phyloP scores from a whole-genome alignment of 1,139 yeast species.

The Cylindricascospora bacillispora region DNA sequence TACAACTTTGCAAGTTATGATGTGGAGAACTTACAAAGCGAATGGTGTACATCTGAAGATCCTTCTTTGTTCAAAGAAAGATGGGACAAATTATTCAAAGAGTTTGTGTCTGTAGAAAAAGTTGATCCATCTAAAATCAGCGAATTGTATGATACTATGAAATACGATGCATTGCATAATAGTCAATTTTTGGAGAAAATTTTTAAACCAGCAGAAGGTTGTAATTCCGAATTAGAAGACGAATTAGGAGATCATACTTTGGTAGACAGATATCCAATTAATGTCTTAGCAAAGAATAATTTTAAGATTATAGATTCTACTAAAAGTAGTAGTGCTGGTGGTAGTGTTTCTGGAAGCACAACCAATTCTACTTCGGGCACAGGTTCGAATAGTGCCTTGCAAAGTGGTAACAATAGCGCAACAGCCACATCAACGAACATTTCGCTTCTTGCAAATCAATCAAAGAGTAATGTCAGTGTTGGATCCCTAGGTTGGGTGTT shows the following conservation, averaged over 20 bases:
- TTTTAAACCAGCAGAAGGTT: conserved; percentile 49
- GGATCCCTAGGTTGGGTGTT: conserved; percentile 70
- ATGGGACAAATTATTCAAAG: conserved; percentile 94
- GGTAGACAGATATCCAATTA: conserved; percentile 71
- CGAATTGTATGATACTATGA: conserved; percentile 96
- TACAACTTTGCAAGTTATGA: conserved; percentile 62
- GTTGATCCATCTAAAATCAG: conserved; percentile 96
- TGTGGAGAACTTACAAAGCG: conserved; percentile 53
- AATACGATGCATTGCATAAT: conserved; percentile 93
- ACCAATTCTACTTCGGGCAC: conserved; percentile 33
- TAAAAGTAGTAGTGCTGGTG: conserved; percentile 5
- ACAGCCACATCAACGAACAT: conserved; percentile 16
- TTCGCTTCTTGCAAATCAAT: neutral
- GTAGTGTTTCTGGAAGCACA: conserved; percentile 1
- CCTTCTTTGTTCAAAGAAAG: conserved; percentile 82
- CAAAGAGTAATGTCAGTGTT: conserved; percentile 33
- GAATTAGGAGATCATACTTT: conserved; percentile 49
- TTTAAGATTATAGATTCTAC: conserved; percentile 35
- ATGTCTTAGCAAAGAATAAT: conserved; percentile 62
- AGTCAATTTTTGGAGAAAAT: conserved; percentile 76
- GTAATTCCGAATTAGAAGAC: conserved; percentile 37
- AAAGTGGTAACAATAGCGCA: conserved; percentile 33
- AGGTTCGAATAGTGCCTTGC: conserved; percentile 58
- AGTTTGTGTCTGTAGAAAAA: conserved; percentile 84
- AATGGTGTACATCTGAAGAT: conserved; percentile 98